These are phyloP conservation scores for Rhizoctonia solani DNA, from an alignment of 1,284 basidiomycete species.

Conservation along the genomic window DNA sequence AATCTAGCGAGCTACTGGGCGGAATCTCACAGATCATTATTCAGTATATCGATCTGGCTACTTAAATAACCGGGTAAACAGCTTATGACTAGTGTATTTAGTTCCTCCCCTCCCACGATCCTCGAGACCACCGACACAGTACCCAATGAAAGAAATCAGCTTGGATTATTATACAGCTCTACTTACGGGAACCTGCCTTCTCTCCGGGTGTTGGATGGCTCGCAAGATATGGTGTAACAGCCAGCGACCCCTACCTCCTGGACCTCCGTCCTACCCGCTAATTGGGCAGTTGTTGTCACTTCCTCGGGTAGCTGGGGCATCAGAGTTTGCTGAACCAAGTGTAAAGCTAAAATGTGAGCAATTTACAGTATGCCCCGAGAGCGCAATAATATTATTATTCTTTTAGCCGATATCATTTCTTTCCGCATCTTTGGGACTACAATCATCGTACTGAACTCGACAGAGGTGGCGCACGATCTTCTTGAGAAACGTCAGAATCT, in stretches of 20 bases:
- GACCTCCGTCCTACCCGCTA: slow-evolving; percentile 1
- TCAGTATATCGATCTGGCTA: too few relatives aligned
- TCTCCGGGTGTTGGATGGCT: not conserved
- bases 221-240: not conserved
- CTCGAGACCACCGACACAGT: not conserved
- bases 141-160: too few relatives aligned
- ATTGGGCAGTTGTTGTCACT: slow-evolving; percentile 11
- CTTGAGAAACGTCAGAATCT: slow-evolving; percentile 28
- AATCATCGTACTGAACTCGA: slow-evolving; percentile 33
- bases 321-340: not conserved
- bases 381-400: not conserved
- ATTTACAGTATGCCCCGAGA: not conserved
- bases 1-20: too few relatives aligned
- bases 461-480: slow-evolving; percentile 16
- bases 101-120: not conserved
- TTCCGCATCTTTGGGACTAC: slow-evolving; percentile 2
- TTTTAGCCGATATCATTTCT: not conserved
- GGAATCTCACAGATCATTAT: too few relatives aligned
- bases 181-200: not conserved
- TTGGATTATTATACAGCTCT: not conserved
- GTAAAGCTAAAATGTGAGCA: not conserved
- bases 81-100: not conserved
- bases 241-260: not conserved
- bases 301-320: not conserved
- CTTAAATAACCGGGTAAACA: too few relatives aligned